Conservation (phyloP, 2,329 filamentous ascomycete genomes). For the Rutstroemia sp. region DNA sequence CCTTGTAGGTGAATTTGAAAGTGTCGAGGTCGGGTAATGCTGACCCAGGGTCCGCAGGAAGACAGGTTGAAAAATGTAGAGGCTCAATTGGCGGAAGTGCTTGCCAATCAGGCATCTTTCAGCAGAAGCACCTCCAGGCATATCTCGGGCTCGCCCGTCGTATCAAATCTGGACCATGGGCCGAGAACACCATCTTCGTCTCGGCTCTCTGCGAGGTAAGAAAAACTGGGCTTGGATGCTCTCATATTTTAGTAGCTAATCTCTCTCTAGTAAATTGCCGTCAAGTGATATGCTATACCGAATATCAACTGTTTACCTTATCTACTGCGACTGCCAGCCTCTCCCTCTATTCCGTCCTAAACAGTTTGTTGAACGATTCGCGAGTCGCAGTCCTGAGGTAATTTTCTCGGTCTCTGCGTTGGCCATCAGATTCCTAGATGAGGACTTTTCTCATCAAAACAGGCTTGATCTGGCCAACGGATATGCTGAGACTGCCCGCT, state of each 20-base stretch:
- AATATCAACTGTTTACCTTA: constrained; percentile 37
- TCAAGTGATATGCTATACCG: constrained; percentile 33
- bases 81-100: constrained; percentile 24
- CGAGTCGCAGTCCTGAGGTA: constrained; percentile 32
- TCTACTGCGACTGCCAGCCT: constrained; percentile 43
- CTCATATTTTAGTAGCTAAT: neutral
- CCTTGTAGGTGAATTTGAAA: neutral
- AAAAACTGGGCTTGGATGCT: neutral
- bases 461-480: constrained; percentile 27
- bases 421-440: constrained; percentile 34
- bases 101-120: constrained; percentile 18
- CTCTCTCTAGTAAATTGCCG: constrained; percentile 27
- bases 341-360: constrained; percentile 38
- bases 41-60: constrained; percentile 16
- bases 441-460: constrained; percentile 20
- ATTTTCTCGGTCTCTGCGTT: constrained; percentile 34
- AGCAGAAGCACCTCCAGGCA: constrained; percentile 10
- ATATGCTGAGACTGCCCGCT: constrained; percentile 31
- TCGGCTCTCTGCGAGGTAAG: constrained; percentile 14
- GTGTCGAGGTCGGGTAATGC: too few relatives aligned
- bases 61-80: constrained; percentile 24
- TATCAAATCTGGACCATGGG: neutral
- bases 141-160: neutral
- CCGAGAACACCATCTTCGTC: neutral
- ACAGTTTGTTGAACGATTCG: constrained; percentile 34